These are phyloP conservation scores for Sugiyamaella smithiae DNA, from an alignment of 805 yeast genomes.

Conservation along the genomic window DNA sequence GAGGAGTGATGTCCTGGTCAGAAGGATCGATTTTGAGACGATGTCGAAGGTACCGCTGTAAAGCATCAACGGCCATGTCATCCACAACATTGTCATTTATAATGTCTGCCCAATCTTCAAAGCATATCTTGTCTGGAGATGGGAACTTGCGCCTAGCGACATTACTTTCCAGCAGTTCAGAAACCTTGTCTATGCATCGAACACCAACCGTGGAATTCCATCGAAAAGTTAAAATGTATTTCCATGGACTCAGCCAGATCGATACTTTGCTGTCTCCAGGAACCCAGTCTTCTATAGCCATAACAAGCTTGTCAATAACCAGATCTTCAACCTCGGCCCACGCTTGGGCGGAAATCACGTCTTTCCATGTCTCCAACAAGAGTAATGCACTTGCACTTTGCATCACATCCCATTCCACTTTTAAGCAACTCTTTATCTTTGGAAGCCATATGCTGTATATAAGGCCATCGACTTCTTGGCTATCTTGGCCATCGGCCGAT, in stretches of 20 bases:
- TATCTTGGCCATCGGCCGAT: not conserved
- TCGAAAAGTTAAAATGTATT: not conserved
- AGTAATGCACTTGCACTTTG: constrained; percentile 42
- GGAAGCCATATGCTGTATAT: constrained; percentile 39
- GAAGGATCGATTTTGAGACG: constrained; percentile 32
- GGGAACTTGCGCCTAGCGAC: not conserved
- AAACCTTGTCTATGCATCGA: not conserved
- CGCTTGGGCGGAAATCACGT: constrained; percentile 34
- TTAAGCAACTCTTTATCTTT: constrained; percentile 31
- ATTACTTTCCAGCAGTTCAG: not conserved
- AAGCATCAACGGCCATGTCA: constrained; percentile 6
- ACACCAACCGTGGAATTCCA: not conserved
- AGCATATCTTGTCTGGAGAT: not conserved
- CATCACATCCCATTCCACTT: constrained; percentile 38
- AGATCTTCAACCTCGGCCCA: constrained; percentile 22
- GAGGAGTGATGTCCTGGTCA: constrained; percentile 22
- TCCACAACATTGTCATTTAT: not conserved
- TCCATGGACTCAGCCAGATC: constrained; percentile 12
- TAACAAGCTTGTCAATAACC: constrained; percentile 27
- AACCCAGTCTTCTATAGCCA: constrained; percentile 40
- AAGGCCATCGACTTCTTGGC: constrained; percentile 39
- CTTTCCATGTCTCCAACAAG: constrained; percentile 43
- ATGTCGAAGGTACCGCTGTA: constrained; percentile 17
- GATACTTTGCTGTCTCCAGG: constrained; percentile 12
- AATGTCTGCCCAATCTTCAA: not conserved